Conservation (phyloP, 1,284 basidiomycete genomes). For the Erythrobasidium hasegawianum region DNA sequence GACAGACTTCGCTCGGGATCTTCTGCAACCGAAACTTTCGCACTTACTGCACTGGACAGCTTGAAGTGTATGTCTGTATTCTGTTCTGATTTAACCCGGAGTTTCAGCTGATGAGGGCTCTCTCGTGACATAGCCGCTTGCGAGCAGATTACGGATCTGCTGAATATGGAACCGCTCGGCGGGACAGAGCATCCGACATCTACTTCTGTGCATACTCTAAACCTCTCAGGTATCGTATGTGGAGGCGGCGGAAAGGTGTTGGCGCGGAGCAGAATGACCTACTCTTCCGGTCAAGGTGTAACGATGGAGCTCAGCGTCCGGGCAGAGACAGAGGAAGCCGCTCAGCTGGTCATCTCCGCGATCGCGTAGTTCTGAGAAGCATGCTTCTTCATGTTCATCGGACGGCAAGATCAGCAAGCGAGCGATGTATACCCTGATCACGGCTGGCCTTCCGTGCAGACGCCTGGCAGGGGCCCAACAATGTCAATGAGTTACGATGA, state of each 20-base stretch:
- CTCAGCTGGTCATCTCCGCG: slow-evolving; percentile 81
- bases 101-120: no score
- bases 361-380: slow-evolving; percentile 54
- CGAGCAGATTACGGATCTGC: slow-evolving; percentile 85
- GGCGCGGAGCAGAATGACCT: slow-evolving; percentile 92
- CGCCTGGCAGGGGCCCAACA: no score
- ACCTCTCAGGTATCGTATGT: slow-evolving; percentile 79
- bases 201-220: slow-evolving; percentile 86
- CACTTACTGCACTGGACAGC: slow-evolving; percentile 85
- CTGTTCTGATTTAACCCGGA: no score
- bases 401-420: no score
- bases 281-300: slow-evolving; percentile 82
- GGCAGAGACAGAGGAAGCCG: slow-evolving; percentile 81
- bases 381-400: neutral
- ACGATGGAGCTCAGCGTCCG: slow-evolving; percentile 90
- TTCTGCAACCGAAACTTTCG: slow-evolving; percentile 86
- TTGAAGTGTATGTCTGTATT: slow-evolving; percentile 68
- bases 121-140: slow-evolving; percentile 64
- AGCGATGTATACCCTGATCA: no score
- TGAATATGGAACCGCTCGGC: slow-evolving; percentile 94
- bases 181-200: slow-evolving; percentile 73
- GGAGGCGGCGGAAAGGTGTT: slow-evolving; percentile 91
- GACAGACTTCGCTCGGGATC: slow-evolving; percentile 75
- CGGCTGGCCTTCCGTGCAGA: no score
- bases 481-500: no score